These are phyloP conservation scores for Rhodotorula kratochvilovae DNA, from an alignment of 768 basidiomycete genomes.

Conservation along the genomic window DNA sequence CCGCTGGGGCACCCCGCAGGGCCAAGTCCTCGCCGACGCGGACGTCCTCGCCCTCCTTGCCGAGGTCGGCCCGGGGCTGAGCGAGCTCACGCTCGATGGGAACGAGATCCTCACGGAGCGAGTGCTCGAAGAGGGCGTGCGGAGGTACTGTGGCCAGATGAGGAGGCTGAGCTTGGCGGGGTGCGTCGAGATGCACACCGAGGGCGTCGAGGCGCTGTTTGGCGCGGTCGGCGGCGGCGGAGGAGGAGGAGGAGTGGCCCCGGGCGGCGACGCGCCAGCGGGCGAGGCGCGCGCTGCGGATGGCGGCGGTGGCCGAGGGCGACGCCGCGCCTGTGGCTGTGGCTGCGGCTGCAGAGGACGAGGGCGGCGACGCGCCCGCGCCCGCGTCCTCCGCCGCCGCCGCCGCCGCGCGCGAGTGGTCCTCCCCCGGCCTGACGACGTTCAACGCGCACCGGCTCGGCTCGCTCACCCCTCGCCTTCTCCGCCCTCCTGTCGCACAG, in stretches of 20 bases:
- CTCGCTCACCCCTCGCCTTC: conserved; percentile 56
- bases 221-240: not conserved
- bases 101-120: not conserved
- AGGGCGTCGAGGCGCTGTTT: conserved; percentile 6
- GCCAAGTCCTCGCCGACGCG: conserved; percentile 55
- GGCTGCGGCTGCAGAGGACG: not conserved
- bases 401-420: not conserved
- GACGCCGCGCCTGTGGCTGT: not conserved
- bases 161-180: not conserved
- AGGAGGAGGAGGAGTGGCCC: too few species aligned
- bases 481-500: conserved; percentile 65
- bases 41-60: conserved; percentile 35
- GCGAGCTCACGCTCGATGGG: conserved; percentile 32
- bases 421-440: conserved; percentile 40
- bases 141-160: not conserved
- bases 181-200: not conserved
- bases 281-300: too few species aligned
- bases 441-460: conserved; percentile 61
- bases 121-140: not conserved
- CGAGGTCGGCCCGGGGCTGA: conserved; percentile 30
- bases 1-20: conserved; percentile 58
- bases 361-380: not conserved
- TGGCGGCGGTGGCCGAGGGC: too few species aligned
- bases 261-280: not conserved
- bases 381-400: not conserved